phyloP scores from a whole-genome alignment of 306 rosid species.

The Cicer judaicum region DNA sequence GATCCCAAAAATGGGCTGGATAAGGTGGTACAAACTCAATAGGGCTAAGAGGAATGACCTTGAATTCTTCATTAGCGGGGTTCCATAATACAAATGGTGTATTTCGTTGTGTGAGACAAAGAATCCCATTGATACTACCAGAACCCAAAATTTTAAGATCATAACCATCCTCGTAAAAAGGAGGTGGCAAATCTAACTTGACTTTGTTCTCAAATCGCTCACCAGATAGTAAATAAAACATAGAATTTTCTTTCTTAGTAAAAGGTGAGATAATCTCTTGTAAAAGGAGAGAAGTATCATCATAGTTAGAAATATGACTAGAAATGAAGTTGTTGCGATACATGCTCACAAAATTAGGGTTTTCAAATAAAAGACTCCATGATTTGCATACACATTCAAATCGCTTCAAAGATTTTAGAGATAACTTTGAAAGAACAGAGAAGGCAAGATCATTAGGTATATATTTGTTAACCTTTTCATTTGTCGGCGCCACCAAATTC shows the following conservation, averaged over 20 bases:
- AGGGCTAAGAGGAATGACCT: neutral
- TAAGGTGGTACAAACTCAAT: neutral
- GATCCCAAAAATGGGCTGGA: neutral
- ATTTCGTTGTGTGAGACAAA: neutral
- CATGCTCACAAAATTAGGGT: neutral
- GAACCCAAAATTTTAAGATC: neutral
- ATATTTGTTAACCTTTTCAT: neutral
- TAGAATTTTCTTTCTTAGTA: neutral
- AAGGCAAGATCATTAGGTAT: neutral
- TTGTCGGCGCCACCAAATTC: neutral
- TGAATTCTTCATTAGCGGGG: neutral
- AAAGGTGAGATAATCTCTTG: neutral
- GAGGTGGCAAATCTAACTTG: neutral
- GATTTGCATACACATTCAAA: neutral
- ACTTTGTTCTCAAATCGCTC: neutral
- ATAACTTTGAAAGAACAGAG: neutral
- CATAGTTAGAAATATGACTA: neutral
- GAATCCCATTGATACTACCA: neutral
- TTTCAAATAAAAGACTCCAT: neutral
- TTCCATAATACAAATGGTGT: neutral
- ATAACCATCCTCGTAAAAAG: neutral
- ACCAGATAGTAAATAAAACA: neutral
- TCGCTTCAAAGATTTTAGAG: neutral
- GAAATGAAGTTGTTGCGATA: neutral
- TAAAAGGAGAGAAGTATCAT: neutral